Evolutionary conservation across 2,329 filamentous ascomycete genomes (phyloP), one percentile per base, ranked within the genome.

Genomic region (Stachybotrys chlorohalonatus): DNA sequence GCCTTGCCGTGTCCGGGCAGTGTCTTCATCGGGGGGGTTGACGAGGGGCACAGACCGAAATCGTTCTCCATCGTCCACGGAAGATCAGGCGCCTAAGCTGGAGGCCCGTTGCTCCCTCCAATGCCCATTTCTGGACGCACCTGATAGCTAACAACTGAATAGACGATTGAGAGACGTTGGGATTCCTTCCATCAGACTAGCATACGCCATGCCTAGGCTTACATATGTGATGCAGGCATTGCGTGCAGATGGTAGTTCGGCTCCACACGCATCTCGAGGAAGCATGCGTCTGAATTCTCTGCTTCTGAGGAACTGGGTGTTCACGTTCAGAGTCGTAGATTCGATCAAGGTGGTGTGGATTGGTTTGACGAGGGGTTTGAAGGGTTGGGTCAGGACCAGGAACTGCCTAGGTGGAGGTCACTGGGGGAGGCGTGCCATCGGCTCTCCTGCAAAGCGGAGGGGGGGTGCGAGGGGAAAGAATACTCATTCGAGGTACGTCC

Each of bases 161-260:
- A 42, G 36, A 13, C 36, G 24, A 2, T 42, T 42, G 36, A 42
- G 13, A 13, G 13, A 42, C 8, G 13, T 42, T 42, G 9, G 8
- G 8, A 13, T 9, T 42, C 36, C 36, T 9, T 9, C 31, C 49
- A 51, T 16, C 24, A 4, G 24, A 36, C 49, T 6, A 31, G 49
- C 15, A 32, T 32, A 36, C 36, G 17, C 50, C 36, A 52, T 45
- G 50, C 45, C 50, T 30, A 16, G 17, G 50, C 50, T 31, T 52
- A 52, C 50, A 52, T 52, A 52, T 52, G 50, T 52, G 50, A 52
- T 52, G 50, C 50, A 52, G 50, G 31, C 36, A 52, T 52, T 52
- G 32, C 50, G 42, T 52, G 50, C 50, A 52, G 50, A 52, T 42
- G 50, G 15, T 47, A 52, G 13, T n/a, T 42, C 36, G 50, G 31